Base-by-base conservation (phyloP, 2,329 filamentous ascomycete genomes). In the Kalaharituber pfeilii region DNA sequence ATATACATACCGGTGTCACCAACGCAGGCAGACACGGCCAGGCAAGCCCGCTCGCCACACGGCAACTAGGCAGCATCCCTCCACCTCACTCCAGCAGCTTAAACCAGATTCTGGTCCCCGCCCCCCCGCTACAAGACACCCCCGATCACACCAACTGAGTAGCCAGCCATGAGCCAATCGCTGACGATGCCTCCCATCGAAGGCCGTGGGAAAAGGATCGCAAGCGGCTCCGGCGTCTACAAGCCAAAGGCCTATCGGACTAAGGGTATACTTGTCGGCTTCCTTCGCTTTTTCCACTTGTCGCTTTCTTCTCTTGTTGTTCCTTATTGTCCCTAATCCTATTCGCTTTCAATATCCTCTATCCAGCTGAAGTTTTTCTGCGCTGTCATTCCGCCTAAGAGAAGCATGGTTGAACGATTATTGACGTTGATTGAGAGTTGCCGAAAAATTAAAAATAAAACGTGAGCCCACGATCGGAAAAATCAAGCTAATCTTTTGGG, bases 211-310 rank as follows among this genome's bases (percentile, higher is more conserved):
- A 47, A 47, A 22, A 20, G 42, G 22, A 22, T 47, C 22, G 42
- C 42, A 11, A 47, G 42, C 22, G 42, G 42, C 5, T 47, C 42
- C 11, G 42, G 42, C 15, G 50, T 56, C 30, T 60, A 60, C 49
- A 54, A 58, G 25, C 57, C 59, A 15, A 56, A 56, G 33, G 59
- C 59, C 1, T 60, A 56, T 44, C 50, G 57, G 51, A 60, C 59
- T 45, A 58, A 59, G 54, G 59, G 59, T 60, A 58, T 49, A 55
- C 54, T 53, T 44, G 57, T 55, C 53, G 57, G 57, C 53, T 59
- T n/a, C n/a, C n/a, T n/a, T n/a, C 9, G 30, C n/a, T 36, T 36
- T 36, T 9, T 36, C n/a, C 9, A 36, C n/a, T 36, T 36, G 9
- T 36, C 30, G 30, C 30, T n/a, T 36, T 36, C 9, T 9, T 36